Base-by-base conservation (phyloP, 2,329 filamentous ascomycete species). In the Colletotrichum brevisporum region DNA sequence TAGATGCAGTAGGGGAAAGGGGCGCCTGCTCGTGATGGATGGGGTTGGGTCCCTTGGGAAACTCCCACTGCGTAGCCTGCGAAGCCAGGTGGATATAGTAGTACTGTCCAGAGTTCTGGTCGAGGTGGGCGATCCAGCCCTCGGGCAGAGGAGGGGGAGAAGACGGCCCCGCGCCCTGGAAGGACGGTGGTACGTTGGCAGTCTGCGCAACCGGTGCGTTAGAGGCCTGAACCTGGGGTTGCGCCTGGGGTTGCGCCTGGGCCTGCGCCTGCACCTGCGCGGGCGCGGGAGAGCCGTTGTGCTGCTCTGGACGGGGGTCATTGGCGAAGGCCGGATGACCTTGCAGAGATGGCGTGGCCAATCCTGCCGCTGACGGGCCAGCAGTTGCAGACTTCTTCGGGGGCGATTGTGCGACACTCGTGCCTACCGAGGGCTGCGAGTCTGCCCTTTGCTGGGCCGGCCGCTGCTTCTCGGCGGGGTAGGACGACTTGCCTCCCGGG, bases 31-130 rank as follows among this genome's bases (percentile, higher is more conserved):
- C 94, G 72, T 97, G 88, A 71, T 94, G 93, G 62, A 98, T 86
- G 1, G 95, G 95, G 26, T 94, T 97, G 0, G 95, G 95, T 0
- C 95, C 95, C 81, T 98, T 98, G 31, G 96, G 96, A 74, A 98
- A 98, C 76, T 99, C 96, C 96, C 96, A 99, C 78, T 99, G 96
- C 0, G 96, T 99, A 3, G 95, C 94, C 78, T 98, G 96, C 0
- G 94, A 95, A 1, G 95, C 93, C 36, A 99, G 86, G 79, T 99
- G 96, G 69, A 99, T 99, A 77, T 99, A 99, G 80, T 99, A 99
- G 81, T 98, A 99, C 77, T 98, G 95, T 1, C 96, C 96, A 2
- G 95, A 98, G 77, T 93, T 97, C 73, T 94, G 93, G 78, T 99
- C 96, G 5, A 98, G 86, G 79, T 98, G 96, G 21, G 96, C 94